Conservation (phyloP, 2,329 filamentous ascomycete species). For the Stenocarpella maydis region DNA sequence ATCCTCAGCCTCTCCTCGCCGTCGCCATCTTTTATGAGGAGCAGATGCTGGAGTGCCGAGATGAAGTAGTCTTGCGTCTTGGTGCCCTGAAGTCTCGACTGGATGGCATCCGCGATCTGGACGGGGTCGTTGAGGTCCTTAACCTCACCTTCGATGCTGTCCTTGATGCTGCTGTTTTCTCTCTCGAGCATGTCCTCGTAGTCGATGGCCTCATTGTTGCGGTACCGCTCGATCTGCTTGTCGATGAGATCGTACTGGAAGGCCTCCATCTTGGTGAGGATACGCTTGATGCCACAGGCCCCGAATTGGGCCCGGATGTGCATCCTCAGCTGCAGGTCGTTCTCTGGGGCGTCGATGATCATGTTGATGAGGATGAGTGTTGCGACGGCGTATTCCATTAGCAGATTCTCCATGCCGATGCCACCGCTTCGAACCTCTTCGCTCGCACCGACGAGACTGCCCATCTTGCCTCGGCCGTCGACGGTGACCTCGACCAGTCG, state of each 20-base stretch:
- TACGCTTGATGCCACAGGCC: conserved; percentile 92
- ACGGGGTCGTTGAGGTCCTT: conserved; percentile 92
- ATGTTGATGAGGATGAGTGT: conserved; percentile 96
- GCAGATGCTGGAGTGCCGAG: conserved; percentile 91
- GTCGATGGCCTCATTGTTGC: conserved; percentile 94
- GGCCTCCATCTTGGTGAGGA: conserved; percentile 94
- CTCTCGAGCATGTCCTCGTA: conserved; percentile 96
- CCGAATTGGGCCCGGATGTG: conserved; percentile 97
- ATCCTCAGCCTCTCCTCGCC: conserved; percentile 91
- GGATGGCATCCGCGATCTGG: conserved; percentile 94
- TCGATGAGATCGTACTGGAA: conserved; percentile 99
- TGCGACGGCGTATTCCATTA: conserved; percentile 98
- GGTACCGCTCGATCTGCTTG: conserved; percentile 95
- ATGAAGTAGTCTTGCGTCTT: conserved; percentile 95
- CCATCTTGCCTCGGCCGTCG: conserved; percentile 98
- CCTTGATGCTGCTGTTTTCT: conserved; percentile 89
- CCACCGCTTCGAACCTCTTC: conserved; percentile 96
- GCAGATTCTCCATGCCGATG: conserved; percentile 96
- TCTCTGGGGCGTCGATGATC: conserved; percentile 89
- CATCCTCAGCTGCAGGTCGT: conserved; percentile 88
- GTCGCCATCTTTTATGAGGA: conserved; percentile 90
- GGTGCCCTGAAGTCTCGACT: conserved; percentile 81
- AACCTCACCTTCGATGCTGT: conserved; percentile 83
- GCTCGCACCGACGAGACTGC: conserved; percentile 93
- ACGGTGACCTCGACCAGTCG: conserved; percentile 96